These are phyloP conservation scores for Delphinella strobiligena DNA, from an alignment of 2,329 filamentous ascomycete genomes.

Conservation along the genomic window DNA sequence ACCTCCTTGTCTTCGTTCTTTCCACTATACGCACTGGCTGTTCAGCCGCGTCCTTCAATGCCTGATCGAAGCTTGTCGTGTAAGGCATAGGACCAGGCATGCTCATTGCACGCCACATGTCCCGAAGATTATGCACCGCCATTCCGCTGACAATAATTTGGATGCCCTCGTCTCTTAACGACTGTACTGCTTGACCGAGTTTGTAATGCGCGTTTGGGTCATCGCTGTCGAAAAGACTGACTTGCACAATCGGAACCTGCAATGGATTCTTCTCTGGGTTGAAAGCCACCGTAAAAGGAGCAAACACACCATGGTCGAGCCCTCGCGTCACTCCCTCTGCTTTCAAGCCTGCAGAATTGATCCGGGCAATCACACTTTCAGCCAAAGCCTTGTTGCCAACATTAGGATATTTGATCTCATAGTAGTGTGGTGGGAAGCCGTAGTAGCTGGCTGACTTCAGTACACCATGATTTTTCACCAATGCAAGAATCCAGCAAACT, in stretches of 20 bases:
- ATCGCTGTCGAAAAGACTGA: conserved; percentile 54
- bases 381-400: conserved; percentile 50
- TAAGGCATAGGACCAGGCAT: conserved; percentile 19
- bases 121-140: conserved; percentile 41
- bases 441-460: conserved; percentile 43
- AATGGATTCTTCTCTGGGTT: conserved; percentile 25
- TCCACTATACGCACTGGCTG: conserved; percentile 6
- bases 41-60: conserved; percentile 22
- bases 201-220: conserved; percentile 54
- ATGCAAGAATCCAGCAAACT: neutral
- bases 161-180: conserved; percentile 55
- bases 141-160: conserved; percentile 62
- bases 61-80: conserved; percentile 21
- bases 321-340: conserved; percentile 50
- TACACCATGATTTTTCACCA: neutral
- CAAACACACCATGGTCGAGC: conserved; percentile 66
- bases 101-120: conserved; percentile 16
- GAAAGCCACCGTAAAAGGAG: conserved; percentile 50
- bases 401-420: conserved; percentile 54
- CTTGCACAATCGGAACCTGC: conserved; percentile 53
- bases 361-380: conserved; percentile 41
- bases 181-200: conserved; percentile 53
- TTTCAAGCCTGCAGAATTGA: conserved; percentile 48
- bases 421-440: conserved; percentile 58
- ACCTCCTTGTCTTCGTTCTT: neutral